Conservation (phyloP, 805 yeast species). For the Kluyveromyces dobzhanskii region DNA sequence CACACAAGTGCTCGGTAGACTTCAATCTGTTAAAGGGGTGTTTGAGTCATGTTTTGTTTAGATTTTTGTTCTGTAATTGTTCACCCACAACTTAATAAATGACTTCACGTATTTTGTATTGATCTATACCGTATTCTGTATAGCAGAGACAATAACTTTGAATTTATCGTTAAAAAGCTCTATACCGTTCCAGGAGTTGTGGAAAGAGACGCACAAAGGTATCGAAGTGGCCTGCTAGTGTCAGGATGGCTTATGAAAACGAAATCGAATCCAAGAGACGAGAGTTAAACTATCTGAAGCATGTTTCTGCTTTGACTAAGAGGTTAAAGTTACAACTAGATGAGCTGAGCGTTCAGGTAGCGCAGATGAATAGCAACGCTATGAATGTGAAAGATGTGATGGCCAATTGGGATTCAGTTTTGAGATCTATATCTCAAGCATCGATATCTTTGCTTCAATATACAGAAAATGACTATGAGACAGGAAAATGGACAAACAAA, state of each 20-base stretch:
- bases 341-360: constrained; percentile 19
- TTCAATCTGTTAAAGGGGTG: no score
- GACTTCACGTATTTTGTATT: no score
- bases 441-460: constrained; percentile 26
- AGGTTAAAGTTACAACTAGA: constrained; percentile 22
- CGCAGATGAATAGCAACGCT: constrained; percentile 21
- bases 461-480: constrained; percentile 25
- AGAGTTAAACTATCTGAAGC: constrained; percentile 22
- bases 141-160: no score
- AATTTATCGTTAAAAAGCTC: no score
- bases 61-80: no score
- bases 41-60: no score
- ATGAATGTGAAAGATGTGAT: constrained; percentile 19
- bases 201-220: no score
- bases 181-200: no score
- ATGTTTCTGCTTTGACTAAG: constrained; percentile 21
- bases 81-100: no score
- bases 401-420: constrained; percentile 26
- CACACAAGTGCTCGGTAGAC: no score
- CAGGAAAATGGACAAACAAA: constrained; percentile 19
- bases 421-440: constrained; percentile 27
- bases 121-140: no score
- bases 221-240: no score
- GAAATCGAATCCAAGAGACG: constrained; percentile 15
- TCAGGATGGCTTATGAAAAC: constrained; percentile 9